Evolutionary conservation across 495 filamentous ascomycete genomes (phyloP), one percentile per base, ranked within the genome.

Genomic region (Evansstolkia leycettana): DNA sequence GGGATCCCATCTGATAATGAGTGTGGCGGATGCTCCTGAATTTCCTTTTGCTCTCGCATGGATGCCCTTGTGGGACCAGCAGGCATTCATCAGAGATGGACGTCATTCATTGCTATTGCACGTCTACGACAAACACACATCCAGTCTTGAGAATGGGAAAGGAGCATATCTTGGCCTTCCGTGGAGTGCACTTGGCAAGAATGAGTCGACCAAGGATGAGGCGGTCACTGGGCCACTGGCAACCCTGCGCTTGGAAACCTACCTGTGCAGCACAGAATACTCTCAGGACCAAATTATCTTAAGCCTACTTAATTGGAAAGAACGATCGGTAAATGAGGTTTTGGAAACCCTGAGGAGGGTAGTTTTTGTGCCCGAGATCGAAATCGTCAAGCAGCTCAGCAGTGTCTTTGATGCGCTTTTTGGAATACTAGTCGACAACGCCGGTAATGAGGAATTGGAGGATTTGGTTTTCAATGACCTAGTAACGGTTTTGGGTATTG

Each of bases 351-450:
- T 99, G 20, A 80, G 83, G 52, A 75, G 84, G 40, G 69, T 96
- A 25, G 75, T 82, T 7, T 99, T 96, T 47, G 90, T 99, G 7
- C 80, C 90, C 0, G 90, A 99, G 52, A 94, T 95, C 33, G 90
- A 99, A 58, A 83, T 96, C 17, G 90, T 96, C 39, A 99, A 95
- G 58, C 70, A 94, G 33, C 62, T 95, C 7, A 76, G 72, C 40
- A 81, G 93, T 48, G 88, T 99, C 10, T 80, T 99, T 45, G 85
- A 94, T 52, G 77, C 86, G 7, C 70, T 96, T 9, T 99, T 99
- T 48, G 78, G 83, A 7, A 87, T 96, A 24, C 55, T 96, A 17
- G 79, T 90, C 8, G 84, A 92, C 43, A 77, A 94, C 51, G 72
- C 84, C 8, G 85, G 84, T 3, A 84, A 86, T 36, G 84, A 92